A percentile compares a stretch with the other conserved stretches of the same genome.
Conservation (phyloP, 164 flowering plant species). For the Macadamia integrifolia region DNA sequence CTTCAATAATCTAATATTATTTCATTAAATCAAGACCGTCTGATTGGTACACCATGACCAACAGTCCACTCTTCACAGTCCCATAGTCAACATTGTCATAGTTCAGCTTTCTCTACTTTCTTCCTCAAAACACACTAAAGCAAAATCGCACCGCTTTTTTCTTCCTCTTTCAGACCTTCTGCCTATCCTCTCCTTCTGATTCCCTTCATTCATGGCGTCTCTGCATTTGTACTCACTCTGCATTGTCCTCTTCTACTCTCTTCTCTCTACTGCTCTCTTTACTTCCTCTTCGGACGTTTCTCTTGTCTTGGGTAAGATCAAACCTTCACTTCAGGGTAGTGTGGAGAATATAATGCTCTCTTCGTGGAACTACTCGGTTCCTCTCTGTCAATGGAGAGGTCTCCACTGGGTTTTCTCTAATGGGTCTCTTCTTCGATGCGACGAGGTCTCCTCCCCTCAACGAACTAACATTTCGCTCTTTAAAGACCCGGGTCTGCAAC, state of each 20-base stretch:
- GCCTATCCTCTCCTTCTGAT: not conserved
- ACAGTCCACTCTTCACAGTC: not conserved
- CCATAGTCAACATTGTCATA: not conserved
- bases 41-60: not conserved
- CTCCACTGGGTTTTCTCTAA: slow-evolving; percentile 70
- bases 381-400: slow-evolving; percentile 94
- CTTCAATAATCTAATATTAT: too few species aligned
- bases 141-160: too few species aligned
- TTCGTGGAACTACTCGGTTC: slow-evolving; percentile 82
- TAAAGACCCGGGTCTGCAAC: slow-evolving; percentile 61
- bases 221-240: slow-evolving; percentile 21
- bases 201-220: slow-evolving; percentile 25
- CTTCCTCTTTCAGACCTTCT: too few species aligned
- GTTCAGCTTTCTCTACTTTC: too few species aligned
- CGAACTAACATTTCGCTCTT: slow-evolving; percentile 47
- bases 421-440: slow-evolving; percentile 56
- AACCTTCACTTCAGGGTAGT: slow-evolving; percentile 63
- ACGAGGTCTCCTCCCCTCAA: slow-evolving; percentile 46
- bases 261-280: slow-evolving; percentile 14
- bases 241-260: slow-evolving; percentile 16
- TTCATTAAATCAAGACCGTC: not conserved
- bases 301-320: slow-evolving; percentile 61
- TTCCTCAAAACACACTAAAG: too few species aligned
- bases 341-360: slow-evolving; percentile 54
- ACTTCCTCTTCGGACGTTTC: slow-evolving; percentile 53